These are phyloP conservation scores for Trichosanthes truncata DNA, from an alignment of 306 rosid species.

Conservation along the genomic window DNA sequence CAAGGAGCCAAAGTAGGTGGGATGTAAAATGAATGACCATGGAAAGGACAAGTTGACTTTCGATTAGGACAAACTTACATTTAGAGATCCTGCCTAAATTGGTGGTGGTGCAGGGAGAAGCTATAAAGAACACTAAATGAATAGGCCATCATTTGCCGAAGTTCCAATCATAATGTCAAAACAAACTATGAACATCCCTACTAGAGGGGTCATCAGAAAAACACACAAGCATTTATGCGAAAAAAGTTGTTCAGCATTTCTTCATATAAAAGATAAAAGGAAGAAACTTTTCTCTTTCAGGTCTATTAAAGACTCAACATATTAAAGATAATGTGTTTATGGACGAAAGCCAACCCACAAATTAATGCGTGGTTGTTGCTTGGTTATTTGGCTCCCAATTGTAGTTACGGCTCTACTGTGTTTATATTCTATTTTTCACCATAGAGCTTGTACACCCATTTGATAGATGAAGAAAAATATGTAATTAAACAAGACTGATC, in stretches of 20 bases:
- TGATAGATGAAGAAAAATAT: neutral
- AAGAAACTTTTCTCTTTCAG: neutral
- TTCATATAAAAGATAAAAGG: neutral
- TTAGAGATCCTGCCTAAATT: neutral
- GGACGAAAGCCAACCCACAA: neutral
- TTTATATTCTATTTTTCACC: neutral
- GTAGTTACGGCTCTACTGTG: neutral
- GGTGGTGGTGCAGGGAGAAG: neutral
- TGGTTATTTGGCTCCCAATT: no score
- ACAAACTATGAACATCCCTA: neutral
- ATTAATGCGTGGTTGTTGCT: neutral
- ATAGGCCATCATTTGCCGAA: neutral
- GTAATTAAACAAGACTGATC: neutral
- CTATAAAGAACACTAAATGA: neutral
- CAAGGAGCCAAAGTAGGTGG: neutral
- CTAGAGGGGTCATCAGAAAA: neutral
- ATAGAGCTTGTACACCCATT: neutral
- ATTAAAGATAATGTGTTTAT: neutral
- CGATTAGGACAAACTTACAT: neutral
- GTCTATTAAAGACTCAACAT: neutral
- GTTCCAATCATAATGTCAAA: neutral
- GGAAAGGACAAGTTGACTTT: neutral
- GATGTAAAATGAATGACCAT: neutral
- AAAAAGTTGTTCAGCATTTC: neutral
- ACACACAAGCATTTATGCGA: neutral